These are phyloP conservation scores for Elsinoe necatrix DNA, from an alignment of 2,329 filamentous ascomycete genomes.

Conservation along the genomic window DNA sequence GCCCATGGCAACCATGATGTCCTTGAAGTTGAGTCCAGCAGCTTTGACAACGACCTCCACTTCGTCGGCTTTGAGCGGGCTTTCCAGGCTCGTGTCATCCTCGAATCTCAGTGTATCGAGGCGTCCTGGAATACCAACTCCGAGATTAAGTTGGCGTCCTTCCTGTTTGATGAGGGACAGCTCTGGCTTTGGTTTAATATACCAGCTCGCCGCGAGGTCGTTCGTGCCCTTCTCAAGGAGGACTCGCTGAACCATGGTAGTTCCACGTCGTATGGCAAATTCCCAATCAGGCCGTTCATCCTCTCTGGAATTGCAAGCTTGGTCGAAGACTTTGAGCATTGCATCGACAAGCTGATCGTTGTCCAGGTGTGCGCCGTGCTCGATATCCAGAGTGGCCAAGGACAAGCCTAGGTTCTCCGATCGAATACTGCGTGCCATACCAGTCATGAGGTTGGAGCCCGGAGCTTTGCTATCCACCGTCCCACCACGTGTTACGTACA, in stretches of 20 bases:
- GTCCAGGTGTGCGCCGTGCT: constrained; percentile 1
- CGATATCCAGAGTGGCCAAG: constrained; percentile 16
- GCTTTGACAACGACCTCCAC: constrained; percentile 20
- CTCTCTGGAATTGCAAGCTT: neutral
- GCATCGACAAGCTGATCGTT: constrained; percentile 1
- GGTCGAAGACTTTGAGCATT: constrained; percentile 13
- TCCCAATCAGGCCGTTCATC: constrained; percentile 14
- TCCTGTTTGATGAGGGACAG: constrained; percentile 5
- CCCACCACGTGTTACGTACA: neutral
- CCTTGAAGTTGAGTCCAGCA: constrained; percentile 20
- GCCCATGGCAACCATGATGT: constrained; percentile 17
- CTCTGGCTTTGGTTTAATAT: constrained; percentile 16
- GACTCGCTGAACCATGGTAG: constrained; percentile 17
- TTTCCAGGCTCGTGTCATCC: constrained; percentile 1
- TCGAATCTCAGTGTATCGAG: constrained; percentile 14
- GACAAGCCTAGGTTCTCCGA: constrained; percentile 17
- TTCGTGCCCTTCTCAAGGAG: constrained; percentile 16
- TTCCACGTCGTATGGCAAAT: constrained; percentile 16
- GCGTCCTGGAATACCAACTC: constrained; percentile 7
- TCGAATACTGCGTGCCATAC: constrained; percentile 18
- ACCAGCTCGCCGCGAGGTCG: constrained; percentile 14
- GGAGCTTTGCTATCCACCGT: neutral
- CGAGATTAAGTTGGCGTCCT: constrained; percentile 10
- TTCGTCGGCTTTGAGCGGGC: constrained; percentile 14
- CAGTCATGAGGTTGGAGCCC: neutral